Evolutionary conservation across 176 grass and related monocot species (phyloP), one percentile per base, ranked within the genome.

Genomic region (Carex littledalei): DNA sequence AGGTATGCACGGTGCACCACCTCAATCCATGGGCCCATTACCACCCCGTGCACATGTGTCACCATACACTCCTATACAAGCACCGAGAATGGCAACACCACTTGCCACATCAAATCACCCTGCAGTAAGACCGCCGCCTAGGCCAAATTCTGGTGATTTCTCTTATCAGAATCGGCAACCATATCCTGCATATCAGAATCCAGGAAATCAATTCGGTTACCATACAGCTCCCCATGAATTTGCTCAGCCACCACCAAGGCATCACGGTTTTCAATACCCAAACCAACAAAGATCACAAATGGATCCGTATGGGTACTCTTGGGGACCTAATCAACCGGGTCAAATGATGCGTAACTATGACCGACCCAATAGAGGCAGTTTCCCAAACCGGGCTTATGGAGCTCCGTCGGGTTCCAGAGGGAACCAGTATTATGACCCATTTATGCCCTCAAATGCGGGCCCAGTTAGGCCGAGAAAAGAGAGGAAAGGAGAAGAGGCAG

Each of bases 371-470:
- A 81, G 59, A 66, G 43, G 39, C 63, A 49, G 32, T 32, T 8
- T 39, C 2, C 35, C 63, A 22, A 71, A 69, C 68, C 34, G 24
- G 54, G 16, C 50, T 89, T 68, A 69, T 72, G 53, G 56, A 72
- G 58, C 49, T 79, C 47, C 64, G 2, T 64, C 64, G 39, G 59
- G 83, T 81, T 52, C 53, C 67, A 63, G 88, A 66, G 82, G 34
- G 31, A 89, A 65, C 87, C 94, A 86, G 47, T 80, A 90, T 63
- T 92, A 94, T 9, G 87, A 94, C 71, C 90, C 92, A 67, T 91
- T 97, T 73, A 86, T 83, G n/a, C 89, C 90, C 5, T 85, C 80
- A 1, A 70, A 86, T 18, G 22, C 12, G 49, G 79, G 69, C 8
- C 58, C 78, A 31, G 85, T 41, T 69, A 68, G 83, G 62, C 22